phyloP scores from a whole-genome alignment of 495 filamentous ascomycete species.

The Podospora pseudocomata region DNA sequence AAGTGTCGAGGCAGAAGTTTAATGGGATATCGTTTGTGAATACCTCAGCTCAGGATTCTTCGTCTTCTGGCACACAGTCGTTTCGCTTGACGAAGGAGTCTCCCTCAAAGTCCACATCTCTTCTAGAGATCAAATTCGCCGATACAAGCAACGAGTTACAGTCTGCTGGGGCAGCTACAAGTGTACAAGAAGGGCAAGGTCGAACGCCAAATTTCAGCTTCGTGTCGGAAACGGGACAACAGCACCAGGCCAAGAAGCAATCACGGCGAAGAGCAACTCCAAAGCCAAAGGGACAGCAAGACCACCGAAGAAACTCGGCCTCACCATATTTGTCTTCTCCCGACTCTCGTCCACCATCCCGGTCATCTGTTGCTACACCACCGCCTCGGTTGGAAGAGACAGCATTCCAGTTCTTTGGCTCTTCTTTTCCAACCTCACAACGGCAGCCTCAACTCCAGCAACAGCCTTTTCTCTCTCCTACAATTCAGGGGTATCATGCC shows the following conservation, averaged over 20 bases:
- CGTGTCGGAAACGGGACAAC: constrained; percentile 5
- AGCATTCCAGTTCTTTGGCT: not conserved
- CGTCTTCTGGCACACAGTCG: not conserved
- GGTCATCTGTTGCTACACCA: not conserved
- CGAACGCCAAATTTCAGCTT: not conserved
- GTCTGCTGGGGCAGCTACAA: constrained; percentile 2
- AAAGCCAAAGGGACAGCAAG: constrained; percentile 5
- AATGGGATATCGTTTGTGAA: constrained; percentile 35
- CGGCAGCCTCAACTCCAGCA: not conserved
- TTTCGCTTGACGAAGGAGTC: constrained; percentile 3
- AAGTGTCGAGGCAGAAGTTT: constrained; percentile 32
- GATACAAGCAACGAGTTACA: constrained; percentile 10
- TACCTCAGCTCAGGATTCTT: constrained; percentile 19
- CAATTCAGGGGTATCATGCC: not conserved
- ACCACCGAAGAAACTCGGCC: constrained; percentile 10
- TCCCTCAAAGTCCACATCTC: not conserved
- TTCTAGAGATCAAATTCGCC: constrained; percentile 24
- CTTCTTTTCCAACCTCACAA: too few relatives aligned
- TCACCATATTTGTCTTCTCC: not conserved
- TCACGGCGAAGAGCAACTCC: constrained; percentile 9
- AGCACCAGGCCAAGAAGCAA: constrained; percentile 16
- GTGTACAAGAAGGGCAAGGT: not conserved
- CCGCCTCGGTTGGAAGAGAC: not conserved
- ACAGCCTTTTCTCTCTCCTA: not conserved
- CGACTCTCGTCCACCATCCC: not conserved